These are phyloP conservation scores for Pseudogymnoascus verrucosus DNA, from an alignment of 2,329 filamentous ascomycete genomes.

Conservation along the genomic window DNA sequence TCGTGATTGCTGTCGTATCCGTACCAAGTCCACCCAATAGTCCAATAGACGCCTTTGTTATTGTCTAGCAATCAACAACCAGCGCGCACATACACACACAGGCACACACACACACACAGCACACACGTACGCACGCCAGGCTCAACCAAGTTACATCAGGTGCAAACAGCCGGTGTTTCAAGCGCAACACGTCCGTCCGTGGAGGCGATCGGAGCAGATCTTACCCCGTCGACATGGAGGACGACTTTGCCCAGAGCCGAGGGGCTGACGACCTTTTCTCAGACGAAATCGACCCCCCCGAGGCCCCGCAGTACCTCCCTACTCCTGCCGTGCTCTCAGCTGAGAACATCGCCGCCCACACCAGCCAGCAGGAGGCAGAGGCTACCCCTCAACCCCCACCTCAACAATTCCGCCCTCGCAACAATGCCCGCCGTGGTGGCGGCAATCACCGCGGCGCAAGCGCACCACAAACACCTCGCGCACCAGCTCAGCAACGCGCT, in stretches of 20 bases:
- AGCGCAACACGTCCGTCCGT: background rate
- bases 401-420: background rate
- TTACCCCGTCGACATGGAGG: slow-evolving; percentile 14
- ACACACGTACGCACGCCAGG: background rate
- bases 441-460: background rate
- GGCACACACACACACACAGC: background rate
- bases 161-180: background rate
- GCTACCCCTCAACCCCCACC: background rate
- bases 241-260: slow-evolving; percentile 26
- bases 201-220: background rate
- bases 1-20: background rate
- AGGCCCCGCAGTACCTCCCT: slow-evolving; percentile 15
- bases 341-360: background rate
- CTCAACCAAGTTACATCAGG: background rate
- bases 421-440: background rate
- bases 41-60: slow-evolving; percentile 1
- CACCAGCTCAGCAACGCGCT: slow-evolving; percentile 8
- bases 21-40: background rate
- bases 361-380: background rate
- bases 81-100: background rate
- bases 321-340: background rate
- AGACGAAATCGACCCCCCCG: slow-evolving; percentile 27
- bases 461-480: slow-evolving; percentile 7
- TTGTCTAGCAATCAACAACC: slow-evolving; percentile 2
- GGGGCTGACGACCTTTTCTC: slow-evolving; percentile 29